phyloP scores from a whole-genome alignment of 2,329 filamentous ascomycete genomes.

The Aureobasidium subglaciale region DNA sequence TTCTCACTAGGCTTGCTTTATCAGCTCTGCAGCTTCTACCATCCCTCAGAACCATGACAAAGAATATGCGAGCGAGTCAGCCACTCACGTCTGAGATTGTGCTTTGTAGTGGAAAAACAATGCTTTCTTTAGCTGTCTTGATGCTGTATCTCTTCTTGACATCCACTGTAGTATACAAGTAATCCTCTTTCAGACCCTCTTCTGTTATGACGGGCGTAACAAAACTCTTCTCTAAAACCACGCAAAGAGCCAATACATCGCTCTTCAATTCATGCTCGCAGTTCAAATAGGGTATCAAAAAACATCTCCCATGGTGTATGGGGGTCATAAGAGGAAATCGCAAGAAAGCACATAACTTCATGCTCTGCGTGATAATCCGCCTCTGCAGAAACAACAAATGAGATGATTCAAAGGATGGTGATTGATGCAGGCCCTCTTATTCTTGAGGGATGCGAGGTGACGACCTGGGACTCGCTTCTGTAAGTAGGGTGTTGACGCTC shows the following conservation, averaged over 20 bases:
- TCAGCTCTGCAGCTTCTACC: not conserved
- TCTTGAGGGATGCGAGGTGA: not conserved
- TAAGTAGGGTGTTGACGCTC: not conserved
- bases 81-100: not conserved
- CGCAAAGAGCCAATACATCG: not conserved
- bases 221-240: not conserved
- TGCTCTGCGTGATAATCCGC: slow-evolving; percentile 2
- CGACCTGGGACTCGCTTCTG: not conserved
- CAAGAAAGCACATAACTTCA: not conserved
- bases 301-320: slow-evolving; percentile 5
- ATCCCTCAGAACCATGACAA: not conserved
- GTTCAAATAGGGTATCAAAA: slow-evolving; percentile 18
- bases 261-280: not conserved
- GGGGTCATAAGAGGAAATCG: slow-evolving; percentile 15
- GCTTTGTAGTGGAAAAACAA: not conserved
- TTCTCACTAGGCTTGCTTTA: not conserved
- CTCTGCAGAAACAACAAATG: not conserved
- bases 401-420: slow-evolving; percentile 1
- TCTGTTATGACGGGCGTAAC: not conserved
- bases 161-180: slow-evolving; percentile 2
- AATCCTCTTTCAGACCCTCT: not conserved
- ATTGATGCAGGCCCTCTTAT: not conserved
- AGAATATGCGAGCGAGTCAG: not conserved
- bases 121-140: not conserved
- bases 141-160: not conserved